Base-by-base conservation (phyloP, 2,329 filamentous ascomycete genomes). In the Talaromyces sp. region DNA sequence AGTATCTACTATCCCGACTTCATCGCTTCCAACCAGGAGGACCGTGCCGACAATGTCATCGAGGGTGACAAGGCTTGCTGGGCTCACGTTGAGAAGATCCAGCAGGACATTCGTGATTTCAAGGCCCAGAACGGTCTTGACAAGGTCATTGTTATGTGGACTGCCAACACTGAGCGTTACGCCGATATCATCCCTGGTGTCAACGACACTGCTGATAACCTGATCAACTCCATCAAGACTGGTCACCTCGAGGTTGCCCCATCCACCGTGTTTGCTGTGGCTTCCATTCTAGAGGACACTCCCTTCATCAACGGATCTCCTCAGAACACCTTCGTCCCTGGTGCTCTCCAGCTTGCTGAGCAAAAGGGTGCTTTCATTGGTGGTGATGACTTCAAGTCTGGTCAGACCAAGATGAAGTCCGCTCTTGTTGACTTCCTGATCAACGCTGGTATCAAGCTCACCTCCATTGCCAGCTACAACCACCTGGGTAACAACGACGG, bases 321-420 rank as follows among this genome's bases (percentile, higher is more conserved):
- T 30, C 94, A 99, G 77, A 99, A 99, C 83, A 99, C 94, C 39
- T 97, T 99, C 68, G 93, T 99, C 17, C 93, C 93, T 8, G 94
- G 94, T 68, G 90, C 88, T 55, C 87, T 97, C 63, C 82, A 93
- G 70, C 86, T 99, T 53, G 94, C 94, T 19, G 90, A 95, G 80
- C 82, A 88, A 75, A 86, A 95, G 75, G 82, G 84, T 52, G 86
- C 92, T 57, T 99, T 96, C 80, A 91, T 99, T 67, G 94, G 94
- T 54, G 94, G 94, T 61, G 94, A 99, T 68, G 94, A 99, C 79
- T 99, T 99, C 87, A 99, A 99, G 82, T 97, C 94, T 58, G 94
- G 94, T 58, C 94, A 99, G 82, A 99, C 94, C 73, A 99, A 99
- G 86, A 99, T 99, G 94, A 99, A 99, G 81, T 97, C 94, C 55